Evolutionary conservation across 1,284 basidiomycete genomes (phyloP).

Genomic region (Hemileia vastatrix): DNA sequence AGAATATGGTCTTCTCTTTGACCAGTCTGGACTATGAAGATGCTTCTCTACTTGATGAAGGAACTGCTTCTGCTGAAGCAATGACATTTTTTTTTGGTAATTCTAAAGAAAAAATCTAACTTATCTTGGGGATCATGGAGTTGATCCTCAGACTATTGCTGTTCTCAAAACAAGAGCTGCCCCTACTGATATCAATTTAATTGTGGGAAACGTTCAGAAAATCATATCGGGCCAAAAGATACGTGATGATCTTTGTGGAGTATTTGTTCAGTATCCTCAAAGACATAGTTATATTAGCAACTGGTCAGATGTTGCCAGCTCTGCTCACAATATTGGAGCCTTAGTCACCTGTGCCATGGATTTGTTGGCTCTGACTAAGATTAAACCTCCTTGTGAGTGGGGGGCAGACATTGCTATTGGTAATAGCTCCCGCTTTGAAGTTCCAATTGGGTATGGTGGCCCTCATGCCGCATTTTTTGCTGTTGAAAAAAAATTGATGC

Average conservation of each 20-base stretch:
- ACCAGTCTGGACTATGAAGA: slow-evolving; percentile 92
- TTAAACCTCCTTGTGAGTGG: slow-evolving; percentile 96
- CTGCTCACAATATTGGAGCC: slow-evolving; percentile 64
- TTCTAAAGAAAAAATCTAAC: slow-evolving; percentile 60
- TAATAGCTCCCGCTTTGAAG: slow-evolving; percentile 89
- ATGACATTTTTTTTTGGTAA: slow-evolving; percentile 70
- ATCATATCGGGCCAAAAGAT: slow-evolving; percentile 52
- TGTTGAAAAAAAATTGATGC: slow-evolving; percentile 80
- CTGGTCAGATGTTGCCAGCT: slow-evolving; percentile 59
- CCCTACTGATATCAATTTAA: slow-evolving; percentile 74
- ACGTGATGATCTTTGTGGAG: slow-evolving; percentile 64
- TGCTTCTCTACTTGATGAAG: slow-evolving; percentile 65
- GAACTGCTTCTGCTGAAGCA: slow-evolving; percentile 83
- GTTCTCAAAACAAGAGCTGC: slow-evolving; percentile 78
- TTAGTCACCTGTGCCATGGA: slow-evolving; percentile 82
- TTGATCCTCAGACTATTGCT: slow-evolving; percentile 73
- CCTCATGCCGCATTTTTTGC: slow-evolving; percentile 95
- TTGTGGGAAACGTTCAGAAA: slow-evolving; percentile 56
- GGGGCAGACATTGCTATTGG: slow-evolving; percentile 93
- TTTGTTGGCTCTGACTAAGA: slow-evolving; percentile 79
- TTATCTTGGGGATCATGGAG: slow-evolving; percentile 71
- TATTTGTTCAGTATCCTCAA: slow-evolving; percentile 77
- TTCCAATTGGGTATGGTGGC: slow-evolving; percentile 79
- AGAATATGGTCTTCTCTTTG: slow-evolving; percentile 90
- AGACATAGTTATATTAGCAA: slow-evolving; percentile 76